Evolutionary conservation across 768 basidiomycete genomes (phyloP), one percentile per base, ranked within the genome.

Genomic region (Termitomyces sp.): DNA sequence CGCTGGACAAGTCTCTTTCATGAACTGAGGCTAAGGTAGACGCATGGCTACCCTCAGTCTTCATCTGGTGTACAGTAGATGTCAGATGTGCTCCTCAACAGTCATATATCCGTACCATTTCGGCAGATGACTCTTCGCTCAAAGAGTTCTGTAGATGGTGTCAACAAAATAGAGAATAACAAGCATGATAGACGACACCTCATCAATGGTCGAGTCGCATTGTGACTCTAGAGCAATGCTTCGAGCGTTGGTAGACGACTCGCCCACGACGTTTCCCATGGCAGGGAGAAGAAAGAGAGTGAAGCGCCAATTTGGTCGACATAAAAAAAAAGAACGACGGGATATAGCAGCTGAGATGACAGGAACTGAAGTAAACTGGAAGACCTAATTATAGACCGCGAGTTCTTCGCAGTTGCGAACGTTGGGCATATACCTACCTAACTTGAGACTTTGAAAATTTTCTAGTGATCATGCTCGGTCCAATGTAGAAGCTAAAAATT

Each of bases 201-300:
- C 35, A 37, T 45, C 12, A 26, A 12, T 22, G 51, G 28, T 14
- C 28, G 26, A 21, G 45, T 21, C 19, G n/a, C 10, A 3, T n/a
- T 24, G 15, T 17, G 30, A 22, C 6, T 44, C 41, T 9, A 41
- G 53, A 17, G 24, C 3, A 28, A 34, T 43, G 8, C 35, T 43
- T n/a, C 32, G 24, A n/a, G 22, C 26, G n/a, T 57, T 50, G 17
- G 12, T 34, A 28, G 51, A 48, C 10, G 56, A 41, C 41, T 58
- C 60, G 46, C 54, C 48, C 19, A 50, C 48, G 48, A 49, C 51
- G 37, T 60, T 58, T 12, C 51, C 60, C 60, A 58, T 60, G 17
- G 21, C 9, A 19, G 10, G 22, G n/a, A 21, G 26, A 50, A 26
- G 41, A 32, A 51, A 48, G 14, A 52, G 14, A 52, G n/a, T 11